Base-by-base conservation (phyloP, 768 basidiomycete species). In the Podaxis mareebaensis region DNA sequence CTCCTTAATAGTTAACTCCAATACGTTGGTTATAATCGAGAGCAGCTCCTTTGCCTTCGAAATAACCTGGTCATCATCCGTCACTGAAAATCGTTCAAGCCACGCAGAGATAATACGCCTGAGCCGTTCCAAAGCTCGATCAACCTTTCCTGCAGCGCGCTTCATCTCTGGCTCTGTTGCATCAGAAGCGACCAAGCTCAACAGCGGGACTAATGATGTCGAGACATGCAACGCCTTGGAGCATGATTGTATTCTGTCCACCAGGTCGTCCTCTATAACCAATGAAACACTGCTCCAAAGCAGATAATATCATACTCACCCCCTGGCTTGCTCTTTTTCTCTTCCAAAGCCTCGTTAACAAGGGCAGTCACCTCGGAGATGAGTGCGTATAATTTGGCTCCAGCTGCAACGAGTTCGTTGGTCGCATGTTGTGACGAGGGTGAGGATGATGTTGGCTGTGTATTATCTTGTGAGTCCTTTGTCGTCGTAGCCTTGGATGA, bases 111-210 rank as follows among this genome's bases (percentile, higher is more conserved):
- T 76, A n/a, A 76, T 74, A 57, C 87, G 79, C 20, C 88, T 78
- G 13, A 87, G 67, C 56, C 84, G 77, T 70, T 90, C 90, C 11
- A 91, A 65, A 0, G 86, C 83, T 26, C 88, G 81, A 56, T 85
- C 82, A 13, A 88, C 73, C 71, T 90, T 91, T 22, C 76, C 79
- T 20, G 74, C 74, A 36, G 78, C 73, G 1, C 81, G 79, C 8
- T 57, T 58, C 20, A 76, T 46, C 22, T 82, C 79, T n/a, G 76
- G 75, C 48, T 76, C 73, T 17, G 68, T 66, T 39, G 53, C 42
- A 36, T 22, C 42, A 13, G 61, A 62, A 38, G 17, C 28, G 40
- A 55, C 7, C 13, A 28, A n/a, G 30, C 22, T 15, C 30, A 62
- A 22, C n/a, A 62, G 28, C 10, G 44, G 46, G 36, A 55, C 53